Conservation (phyloP, 2,329 filamentous ascomycete genomes). For the Epichloe sylvatica region DNA sequence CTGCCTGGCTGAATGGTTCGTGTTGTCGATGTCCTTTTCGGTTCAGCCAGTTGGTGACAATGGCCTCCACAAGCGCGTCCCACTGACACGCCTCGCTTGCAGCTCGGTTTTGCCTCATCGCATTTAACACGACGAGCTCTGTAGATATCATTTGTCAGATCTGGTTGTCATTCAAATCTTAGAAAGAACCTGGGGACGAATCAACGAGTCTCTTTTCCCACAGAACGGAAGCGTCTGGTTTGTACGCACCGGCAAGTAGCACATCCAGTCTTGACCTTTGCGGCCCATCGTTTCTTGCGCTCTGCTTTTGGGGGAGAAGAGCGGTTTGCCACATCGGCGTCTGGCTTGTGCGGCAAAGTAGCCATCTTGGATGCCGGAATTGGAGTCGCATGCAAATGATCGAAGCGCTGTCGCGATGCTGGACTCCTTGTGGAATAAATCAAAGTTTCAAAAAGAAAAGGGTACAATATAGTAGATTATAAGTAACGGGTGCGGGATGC, state of each 20-base stretch:
- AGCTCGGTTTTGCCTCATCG: slow-evolving; percentile 2
- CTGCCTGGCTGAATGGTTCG: neutral
- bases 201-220: neutral
- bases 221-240: neutral
- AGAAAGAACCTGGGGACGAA: neutral
- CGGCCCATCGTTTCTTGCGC: slow-evolving; percentile 3
- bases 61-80: slow-evolving; percentile 2
- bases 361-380: neutral
- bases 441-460: neutral
- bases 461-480: neutral
- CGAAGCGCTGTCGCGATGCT: neutral
- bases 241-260: slow-evolving; percentile 4
- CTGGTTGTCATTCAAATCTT: neutral
- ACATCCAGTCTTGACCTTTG: slow-evolving; percentile 6
- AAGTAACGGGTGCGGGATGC: neutral
- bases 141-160: neutral
- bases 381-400: neutral
- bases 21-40: neutral
- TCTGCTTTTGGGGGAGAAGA: neutral
- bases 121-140: slow-evolving; percentile 5
- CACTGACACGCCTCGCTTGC: neutral
- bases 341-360: neutral
- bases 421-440: neutral
- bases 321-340: too few relatives aligned
- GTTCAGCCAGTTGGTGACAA: neutral